A percentile compares a stretch with the other conserved stretches of the same genome.
phyloP scores from a whole-genome alignment of 768 basidiomycete genomes.

The Lactarius sanguifluus region DNA sequence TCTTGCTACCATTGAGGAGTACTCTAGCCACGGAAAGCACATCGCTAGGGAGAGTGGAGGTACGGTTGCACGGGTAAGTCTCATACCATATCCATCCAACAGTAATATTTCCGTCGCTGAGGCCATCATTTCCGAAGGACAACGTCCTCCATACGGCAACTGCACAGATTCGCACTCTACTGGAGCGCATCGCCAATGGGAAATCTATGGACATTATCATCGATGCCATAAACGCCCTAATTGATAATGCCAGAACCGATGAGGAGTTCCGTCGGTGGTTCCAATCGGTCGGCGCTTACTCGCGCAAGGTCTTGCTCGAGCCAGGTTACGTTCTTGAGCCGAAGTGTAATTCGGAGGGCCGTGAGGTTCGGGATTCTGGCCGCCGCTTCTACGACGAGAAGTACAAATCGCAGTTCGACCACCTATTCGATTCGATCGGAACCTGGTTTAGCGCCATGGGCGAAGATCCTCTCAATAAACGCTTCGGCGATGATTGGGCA shows the following conservation, averaged over 20 bases:
- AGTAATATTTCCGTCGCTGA: constrained; percentile 27
- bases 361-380: constrained; percentile 65
- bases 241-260: constrained; percentile 73
- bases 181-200: constrained; percentile 89
- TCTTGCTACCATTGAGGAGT: constrained; percentile 59
- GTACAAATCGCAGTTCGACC: constrained; percentile 78
- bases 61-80: constrained; percentile 34
- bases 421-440: constrained; percentile 65
- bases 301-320: constrained; percentile 73
- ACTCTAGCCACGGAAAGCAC: constrained; percentile 51
- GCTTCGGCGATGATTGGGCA: constrained; percentile 81
- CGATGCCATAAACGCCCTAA: constrained; percentile 68
- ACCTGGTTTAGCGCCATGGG: constrained; percentile 85
- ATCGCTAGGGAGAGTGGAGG: constrained; percentile 35
- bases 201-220: constrained; percentile 64
- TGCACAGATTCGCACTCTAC: constrained; percentile 68
- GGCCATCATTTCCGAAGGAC: constrained; percentile 42
- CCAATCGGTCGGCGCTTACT: constrained; percentile 54
- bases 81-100: constrained; percentile 15
- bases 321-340: constrained; percentile 86
- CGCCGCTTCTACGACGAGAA: constrained; percentile 74
- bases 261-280: constrained; percentile 77
- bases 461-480: constrained; percentile 79
- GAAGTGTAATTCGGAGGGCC: constrained; percentile 63
- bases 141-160: constrained; percentile 55